phyloP scores from a whole-genome alignment of 2,329 filamentous ascomycete genomes.

The Xylaria sp. region DNA sequence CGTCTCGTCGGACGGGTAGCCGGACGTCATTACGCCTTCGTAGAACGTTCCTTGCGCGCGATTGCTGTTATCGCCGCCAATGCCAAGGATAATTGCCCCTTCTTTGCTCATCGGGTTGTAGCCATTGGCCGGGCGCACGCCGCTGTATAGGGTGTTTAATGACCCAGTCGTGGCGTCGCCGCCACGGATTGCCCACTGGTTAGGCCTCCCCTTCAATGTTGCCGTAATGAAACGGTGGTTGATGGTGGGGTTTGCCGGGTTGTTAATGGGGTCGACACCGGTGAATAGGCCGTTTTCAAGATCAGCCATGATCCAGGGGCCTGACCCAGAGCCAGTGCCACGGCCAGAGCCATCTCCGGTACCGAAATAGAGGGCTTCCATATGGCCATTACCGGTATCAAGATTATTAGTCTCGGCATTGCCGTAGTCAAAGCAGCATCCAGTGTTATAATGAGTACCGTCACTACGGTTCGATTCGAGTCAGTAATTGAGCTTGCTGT shows the following conservation, averaged over 20 bases:
- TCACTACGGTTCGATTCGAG: constrained; percentile 41
- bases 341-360: constrained; percentile 51
- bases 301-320: constrained; percentile 73
- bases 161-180: constrained; percentile 59
- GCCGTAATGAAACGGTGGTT: constrained; percentile 62
- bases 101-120: constrained; percentile 71
- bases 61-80: constrained; percentile 68
- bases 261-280: constrained; percentile 51
- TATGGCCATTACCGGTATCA: constrained; percentile 67
- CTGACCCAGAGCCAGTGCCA: constrained; percentile 63
- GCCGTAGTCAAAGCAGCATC: constrained; percentile 64
- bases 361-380: constrained; percentile 73
- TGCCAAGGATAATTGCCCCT: constrained; percentile 68
- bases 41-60: constrained; percentile 67
- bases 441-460: constrained; percentile 63
- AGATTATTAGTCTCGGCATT: constrained; percentile 58
- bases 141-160: constrained; percentile 61
- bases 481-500: no score
- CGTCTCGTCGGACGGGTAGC: constrained; percentile 64
- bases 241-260: constrained; percentile 58
- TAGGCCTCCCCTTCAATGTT: constrained; percentile 59
- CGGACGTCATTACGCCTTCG: constrained; percentile 68
- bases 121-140: constrained; percentile 56
- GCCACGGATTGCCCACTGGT: constrained; percentile 65
- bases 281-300: constrained; percentile 72